phyloP scores from a whole-genome alignment of 1,139 yeast species.

The Arxiozyma heterogenica region DNA sequence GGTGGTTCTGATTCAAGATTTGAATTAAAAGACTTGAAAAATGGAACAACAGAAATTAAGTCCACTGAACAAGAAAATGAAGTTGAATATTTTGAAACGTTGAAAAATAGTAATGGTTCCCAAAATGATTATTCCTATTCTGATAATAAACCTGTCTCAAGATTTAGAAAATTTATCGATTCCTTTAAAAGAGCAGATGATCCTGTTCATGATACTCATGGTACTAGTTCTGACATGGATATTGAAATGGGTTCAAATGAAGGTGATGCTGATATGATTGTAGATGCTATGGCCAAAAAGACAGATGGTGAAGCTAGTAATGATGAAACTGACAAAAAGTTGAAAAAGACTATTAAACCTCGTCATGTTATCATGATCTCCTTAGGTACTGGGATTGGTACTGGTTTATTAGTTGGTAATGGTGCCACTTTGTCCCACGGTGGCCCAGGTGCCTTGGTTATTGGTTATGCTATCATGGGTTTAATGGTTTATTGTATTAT shows the following conservation, averaged over 20 bases:
- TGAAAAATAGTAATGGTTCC: constrained; percentile 3
- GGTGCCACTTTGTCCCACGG: constrained; percentile 61
- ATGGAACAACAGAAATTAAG: constrained; percentile 7
- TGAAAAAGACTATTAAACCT: constrained; percentile 41
- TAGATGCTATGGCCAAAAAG: constrained; percentile 4
- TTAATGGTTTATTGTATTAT: constrained; percentile 61
- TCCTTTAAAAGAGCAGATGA: constrained; percentile 18
- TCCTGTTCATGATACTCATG: constrained; percentile 3
- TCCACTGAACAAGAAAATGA: constrained; percentile 13
- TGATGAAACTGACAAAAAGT: constrained; percentile 20
- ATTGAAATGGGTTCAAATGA: constrained; percentile 1
- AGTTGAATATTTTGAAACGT: constrained; percentile 13
- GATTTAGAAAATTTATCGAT: constrained; percentile 13
- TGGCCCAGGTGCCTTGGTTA: constrained; percentile 69
- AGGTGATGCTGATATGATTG: constrained; percentile 2
- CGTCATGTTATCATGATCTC: constrained; percentile 59
- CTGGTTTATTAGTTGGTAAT: constrained; percentile 65
- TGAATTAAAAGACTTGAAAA: constrained; percentile 9
- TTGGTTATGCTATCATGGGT: constrained; percentile 58
- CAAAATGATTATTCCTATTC: constrained; percentile 4
- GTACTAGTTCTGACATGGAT: neutral
- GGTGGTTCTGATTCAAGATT: constrained; percentile 6
- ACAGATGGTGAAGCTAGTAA: constrained; percentile 2
- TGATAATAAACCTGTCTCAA: constrained; percentile 1
- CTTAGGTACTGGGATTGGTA: constrained; percentile 77